Evolutionary conservation across 1,284 basidiomycete species (phyloP).

Genomic region (Cryptococcus neoformans): DNA sequence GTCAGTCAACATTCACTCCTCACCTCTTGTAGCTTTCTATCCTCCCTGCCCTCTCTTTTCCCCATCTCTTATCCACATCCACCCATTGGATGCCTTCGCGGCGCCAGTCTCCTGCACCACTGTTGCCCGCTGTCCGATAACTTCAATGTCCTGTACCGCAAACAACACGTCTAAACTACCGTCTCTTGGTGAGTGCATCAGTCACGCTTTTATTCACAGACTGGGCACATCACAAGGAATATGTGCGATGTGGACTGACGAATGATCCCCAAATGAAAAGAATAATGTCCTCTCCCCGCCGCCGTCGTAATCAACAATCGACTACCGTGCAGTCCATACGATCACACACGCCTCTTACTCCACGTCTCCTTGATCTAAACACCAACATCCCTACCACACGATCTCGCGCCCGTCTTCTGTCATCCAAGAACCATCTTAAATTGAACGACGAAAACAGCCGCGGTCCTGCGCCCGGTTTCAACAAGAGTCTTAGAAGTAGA

Average conservation of each 20-base stretch:
- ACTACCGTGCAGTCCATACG: conserved; percentile 6
- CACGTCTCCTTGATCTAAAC: background rate
- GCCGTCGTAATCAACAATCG: conserved; percentile 8
- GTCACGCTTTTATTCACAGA: too few species aligned
- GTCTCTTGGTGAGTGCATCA: conserved; percentile 1
- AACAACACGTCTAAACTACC: conserved; percentile 16
- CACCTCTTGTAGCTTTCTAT: background rate
- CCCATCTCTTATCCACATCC: background rate
- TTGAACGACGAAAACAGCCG: conserved; percentile 7
- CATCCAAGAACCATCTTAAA: background rate
- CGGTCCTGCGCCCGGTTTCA: background rate
- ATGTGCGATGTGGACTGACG: too few species aligned
- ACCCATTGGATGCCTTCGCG: background rate
- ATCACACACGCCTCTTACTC: background rate
- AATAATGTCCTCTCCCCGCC: conserved; percentile 12
- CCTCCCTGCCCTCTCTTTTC: background rate
- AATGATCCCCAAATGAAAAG: background rate
- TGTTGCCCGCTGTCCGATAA: background rate
- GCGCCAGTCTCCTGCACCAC: background rate
- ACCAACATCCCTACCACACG: background rate
- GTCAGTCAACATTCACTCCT: background rate
- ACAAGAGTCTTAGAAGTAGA: conserved; percentile 12
- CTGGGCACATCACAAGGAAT: too few species aligned
- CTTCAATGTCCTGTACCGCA: background rate
- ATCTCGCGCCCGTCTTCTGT: background rate